phyloP scores from a whole-genome alignment of 176 grass and related monocot species.

The Paspalum notatum region DNA sequence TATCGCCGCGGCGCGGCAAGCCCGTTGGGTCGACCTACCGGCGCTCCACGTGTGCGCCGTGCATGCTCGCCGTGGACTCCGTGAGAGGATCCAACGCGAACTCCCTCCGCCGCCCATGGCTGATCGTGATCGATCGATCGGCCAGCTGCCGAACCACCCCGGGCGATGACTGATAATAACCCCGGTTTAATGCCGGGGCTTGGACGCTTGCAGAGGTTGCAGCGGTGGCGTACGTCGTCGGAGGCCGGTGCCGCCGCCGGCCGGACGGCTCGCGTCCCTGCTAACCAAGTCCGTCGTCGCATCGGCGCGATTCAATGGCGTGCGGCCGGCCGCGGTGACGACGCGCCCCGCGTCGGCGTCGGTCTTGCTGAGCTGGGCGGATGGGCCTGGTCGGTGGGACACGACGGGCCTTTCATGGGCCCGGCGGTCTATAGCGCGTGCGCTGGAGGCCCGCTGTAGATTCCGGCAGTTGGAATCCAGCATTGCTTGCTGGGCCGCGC shows the following conservation, averaged over 20 bases:
- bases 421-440: background rate
- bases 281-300: background rate
- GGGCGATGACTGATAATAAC: too few relatives aligned
- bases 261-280: background rate
- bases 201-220: background rate
- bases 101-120: too few relatives aligned
- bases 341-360: background rate
- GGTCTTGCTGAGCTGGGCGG: background rate
- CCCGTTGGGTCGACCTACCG: background rate
- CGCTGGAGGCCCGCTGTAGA: background rate
- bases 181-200: background rate
- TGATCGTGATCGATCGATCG: background rate
- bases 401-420: background rate
- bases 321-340: background rate
- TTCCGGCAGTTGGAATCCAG: background rate
- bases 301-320: background rate
- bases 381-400: background rate
- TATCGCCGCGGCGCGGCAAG: background rate
- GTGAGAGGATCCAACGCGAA: too few relatives aligned
- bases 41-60: background rate
- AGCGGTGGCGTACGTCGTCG: background rate
- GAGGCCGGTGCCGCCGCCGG: background rate
- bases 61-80: too few relatives aligned
- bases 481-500: background rate
- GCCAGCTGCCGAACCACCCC: too few relatives aligned